Evolutionary conservation across 2,329 filamentous ascomycete genomes (phyloP).

Genomic region (Venturia asperata): DNA sequence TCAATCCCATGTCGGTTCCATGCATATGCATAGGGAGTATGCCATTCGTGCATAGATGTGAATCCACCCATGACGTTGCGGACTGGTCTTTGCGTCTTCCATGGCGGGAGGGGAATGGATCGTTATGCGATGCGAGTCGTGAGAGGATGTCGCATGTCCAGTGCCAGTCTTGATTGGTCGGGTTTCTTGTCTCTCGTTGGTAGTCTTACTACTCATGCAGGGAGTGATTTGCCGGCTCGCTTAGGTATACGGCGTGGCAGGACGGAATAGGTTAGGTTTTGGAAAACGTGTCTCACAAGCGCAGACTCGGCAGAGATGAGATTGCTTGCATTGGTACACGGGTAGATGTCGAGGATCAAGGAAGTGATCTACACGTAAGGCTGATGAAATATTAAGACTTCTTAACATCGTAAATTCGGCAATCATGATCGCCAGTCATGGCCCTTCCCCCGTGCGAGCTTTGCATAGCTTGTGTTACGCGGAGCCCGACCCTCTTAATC

Average conservation of each 20-base stretch:
- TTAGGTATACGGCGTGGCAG: not conserved
- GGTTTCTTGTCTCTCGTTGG: not conserved
- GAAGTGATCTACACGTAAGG: not conserved
- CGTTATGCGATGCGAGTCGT: too few relatives aligned
- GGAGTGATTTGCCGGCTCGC: not conserved
- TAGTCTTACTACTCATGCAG: not conserved
- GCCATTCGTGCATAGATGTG: not conserved
- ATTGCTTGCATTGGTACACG: not conserved
- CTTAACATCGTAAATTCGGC: not conserved
- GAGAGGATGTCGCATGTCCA: not conserved
- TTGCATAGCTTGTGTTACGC: not conserved
- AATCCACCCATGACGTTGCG: not conserved
- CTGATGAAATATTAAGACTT: not conserved
- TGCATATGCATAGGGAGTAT: too few relatives aligned
- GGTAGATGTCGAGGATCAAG: not conserved
- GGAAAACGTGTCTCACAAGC: not conserved
- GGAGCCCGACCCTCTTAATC: constrained; percentile 25
- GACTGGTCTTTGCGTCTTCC: too few relatives aligned
- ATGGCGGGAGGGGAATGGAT: not conserved
- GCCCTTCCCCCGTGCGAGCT: not conserved
- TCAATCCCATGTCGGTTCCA: not conserved
- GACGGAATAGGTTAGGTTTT: not conserved
- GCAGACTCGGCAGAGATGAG: not conserved
- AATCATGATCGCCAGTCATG: not conserved
- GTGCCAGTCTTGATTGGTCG: not conserved